A percentile compares a stretch with the other conserved stretches of the same genome.
These are phyloP conservation scores for Daldinia eschscholtzii DNA, from an alignment of 2,329 filamentous ascomycete species.

Conservation along the genomic window DNA sequence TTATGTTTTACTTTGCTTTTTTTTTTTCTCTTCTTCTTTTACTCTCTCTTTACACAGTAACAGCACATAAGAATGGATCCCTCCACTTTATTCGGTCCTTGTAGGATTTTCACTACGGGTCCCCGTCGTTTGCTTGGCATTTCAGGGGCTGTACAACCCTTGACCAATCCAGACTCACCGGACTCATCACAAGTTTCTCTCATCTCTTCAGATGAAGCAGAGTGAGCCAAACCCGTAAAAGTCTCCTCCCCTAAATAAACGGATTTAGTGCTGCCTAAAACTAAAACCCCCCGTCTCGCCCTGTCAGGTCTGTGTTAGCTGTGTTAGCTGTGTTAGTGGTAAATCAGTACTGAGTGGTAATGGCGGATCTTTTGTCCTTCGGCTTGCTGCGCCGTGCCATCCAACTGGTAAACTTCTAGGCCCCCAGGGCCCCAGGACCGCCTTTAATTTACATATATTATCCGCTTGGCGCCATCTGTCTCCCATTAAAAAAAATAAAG, in stretches of 20 bases:
- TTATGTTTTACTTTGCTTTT: not conserved
- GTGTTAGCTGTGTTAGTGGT: too few species aligned
- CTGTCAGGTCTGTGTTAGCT: not conserved
- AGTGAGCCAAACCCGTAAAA: slow-evolving; percentile 1
- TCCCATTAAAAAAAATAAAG: slow-evolving; percentile 18
- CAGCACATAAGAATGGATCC: slow-evolving; percentile 7
- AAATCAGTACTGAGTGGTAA: slow-evolving; percentile 7
- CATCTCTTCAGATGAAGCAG: slow-evolving; percentile 26
- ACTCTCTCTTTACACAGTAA: not conserved
- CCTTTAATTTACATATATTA: slow-evolving; percentile 32
- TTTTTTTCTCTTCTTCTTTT: not conserved
- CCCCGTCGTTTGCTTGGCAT: slow-evolving; percentile 32
- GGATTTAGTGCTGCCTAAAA: slow-evolving; percentile 20
- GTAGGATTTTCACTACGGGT: slow-evolving; percentile 26
- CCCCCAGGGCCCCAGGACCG: not conserved
- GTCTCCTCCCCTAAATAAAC: not conserved
- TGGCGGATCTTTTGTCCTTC: slow-evolving; percentile 18
- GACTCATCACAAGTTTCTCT: slow-evolving; percentile 22
- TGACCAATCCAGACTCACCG: slow-evolving; percentile 19
- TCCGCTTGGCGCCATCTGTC: slow-evolving; percentile 24
- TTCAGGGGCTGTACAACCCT: slow-evolving; percentile 34
- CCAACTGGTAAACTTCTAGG: slow-evolving; percentile 29
- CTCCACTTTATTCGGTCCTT: slow-evolving; percentile 2
- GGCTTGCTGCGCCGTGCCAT: slow-evolving; percentile 24
- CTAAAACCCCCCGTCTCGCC: slow-evolving; percentile 7